phyloP scores from a whole-genome alignment of 768 basidiomycete species.

The Mycena crocata region DNA sequence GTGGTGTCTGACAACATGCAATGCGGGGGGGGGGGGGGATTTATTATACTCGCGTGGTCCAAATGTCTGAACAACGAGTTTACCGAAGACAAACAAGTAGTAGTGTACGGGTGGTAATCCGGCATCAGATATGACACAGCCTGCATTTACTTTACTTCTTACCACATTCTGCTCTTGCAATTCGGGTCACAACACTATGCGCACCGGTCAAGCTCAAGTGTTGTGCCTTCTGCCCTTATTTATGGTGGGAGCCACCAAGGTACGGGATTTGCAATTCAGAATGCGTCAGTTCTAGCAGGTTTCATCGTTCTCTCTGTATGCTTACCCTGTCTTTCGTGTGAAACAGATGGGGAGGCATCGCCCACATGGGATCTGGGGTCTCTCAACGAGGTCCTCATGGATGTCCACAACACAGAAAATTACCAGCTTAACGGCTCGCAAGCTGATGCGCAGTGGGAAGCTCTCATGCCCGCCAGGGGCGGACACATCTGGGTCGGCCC shows the following conservation, averaged over 20 bases:
- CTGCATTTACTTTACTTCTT: too few relatives aligned
- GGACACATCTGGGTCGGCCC: conserved; percentile 39
- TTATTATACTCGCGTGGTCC: too few relatives aligned
- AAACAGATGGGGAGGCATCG: background rate
- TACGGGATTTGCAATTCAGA: background rate
- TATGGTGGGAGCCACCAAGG: background rate
- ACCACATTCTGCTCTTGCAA: too few relatives aligned
- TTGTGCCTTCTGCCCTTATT: background rate
- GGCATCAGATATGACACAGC: too few relatives aligned
- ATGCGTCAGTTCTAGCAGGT: background rate
- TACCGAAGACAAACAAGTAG: background rate
- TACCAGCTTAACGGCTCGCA: conserved; percentile 35
- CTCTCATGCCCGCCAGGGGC: conserved; percentile 35
- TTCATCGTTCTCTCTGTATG: background rate
- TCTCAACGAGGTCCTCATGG: conserved; percentile 35
- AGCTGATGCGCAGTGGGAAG: conserved; percentile 37
- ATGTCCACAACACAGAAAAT: conserved; percentile 38
- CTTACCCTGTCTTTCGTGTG: background rate
- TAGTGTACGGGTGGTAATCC: too few relatives aligned
- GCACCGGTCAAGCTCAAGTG: too few relatives aligned
- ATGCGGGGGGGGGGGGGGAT: too few relatives aligned
- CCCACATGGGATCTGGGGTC: conserved; percentile 37
- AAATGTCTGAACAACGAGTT: too few relatives aligned
- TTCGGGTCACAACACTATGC: too few relatives aligned
- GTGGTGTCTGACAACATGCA: too few relatives aligned